Percentiles rank a stretch among this genome's conserved stretches.
Conservation (phyloP, 1,284 basidiomycete species). For the Malassezia restricta region DNA sequence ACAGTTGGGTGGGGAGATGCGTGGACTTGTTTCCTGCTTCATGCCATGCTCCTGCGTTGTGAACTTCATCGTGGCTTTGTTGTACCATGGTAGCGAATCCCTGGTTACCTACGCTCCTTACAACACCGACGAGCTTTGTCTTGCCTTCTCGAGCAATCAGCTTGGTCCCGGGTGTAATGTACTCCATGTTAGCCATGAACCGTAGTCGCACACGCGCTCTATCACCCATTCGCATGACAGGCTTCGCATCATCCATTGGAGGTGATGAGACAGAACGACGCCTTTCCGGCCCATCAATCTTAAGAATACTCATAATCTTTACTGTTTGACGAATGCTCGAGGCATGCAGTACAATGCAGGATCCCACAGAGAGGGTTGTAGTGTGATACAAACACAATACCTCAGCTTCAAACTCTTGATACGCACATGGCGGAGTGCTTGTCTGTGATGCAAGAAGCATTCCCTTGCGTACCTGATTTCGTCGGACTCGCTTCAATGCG, state of each 20-base stretch:
- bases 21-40: not conserved
- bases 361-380: slow-evolving; percentile 37
- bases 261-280: slow-evolving; percentile 12
- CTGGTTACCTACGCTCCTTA: slow-evolving; percentile 27
- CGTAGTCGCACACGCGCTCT: slow-evolving; percentile 35
- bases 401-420: slow-evolving; percentile 41
- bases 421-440: slow-evolving; percentile 24
- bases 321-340: slow-evolving; percentile 43
- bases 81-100: slow-evolving; percentile 14
- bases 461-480: slow-evolving; percentile 75
- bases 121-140: slow-evolving; percentile 40
- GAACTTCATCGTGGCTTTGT: not conserved
- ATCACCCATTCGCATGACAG: slow-evolving; percentile 41
- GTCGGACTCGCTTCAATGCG: slow-evolving; percentile 76
- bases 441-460: slow-evolving; percentile 52
- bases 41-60: not conserved
- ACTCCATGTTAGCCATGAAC: slow-evolving; percentile 38
- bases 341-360: slow-evolving; percentile 43
- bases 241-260: slow-evolving; percentile 19
- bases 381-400: slow-evolving; percentile 43
- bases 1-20: not conserved
- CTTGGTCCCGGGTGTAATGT: slow-evolving; percentile 39
- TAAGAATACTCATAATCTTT: slow-evolving; percentile 33
- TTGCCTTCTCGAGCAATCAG: slow-evolving; percentile 39
- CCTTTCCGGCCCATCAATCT: slow-evolving; percentile 20